Base-by-base conservation (phyloP, 768 basidiomycete species). In the Leccinum aurantiacum region DNA sequence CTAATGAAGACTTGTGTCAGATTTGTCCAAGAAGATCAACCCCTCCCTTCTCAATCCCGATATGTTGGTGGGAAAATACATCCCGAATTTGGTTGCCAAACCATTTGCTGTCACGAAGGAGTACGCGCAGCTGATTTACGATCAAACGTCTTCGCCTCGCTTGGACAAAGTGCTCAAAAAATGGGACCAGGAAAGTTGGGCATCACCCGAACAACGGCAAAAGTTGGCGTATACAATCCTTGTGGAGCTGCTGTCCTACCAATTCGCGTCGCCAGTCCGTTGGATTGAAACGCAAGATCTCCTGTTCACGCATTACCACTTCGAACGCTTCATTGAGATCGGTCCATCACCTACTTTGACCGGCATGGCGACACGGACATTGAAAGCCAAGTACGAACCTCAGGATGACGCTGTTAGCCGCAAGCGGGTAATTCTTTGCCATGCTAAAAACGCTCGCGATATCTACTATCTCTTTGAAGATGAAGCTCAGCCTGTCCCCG, bases 241-340 rank as follows among this genome's bases (percentile, higher is more conserved):
- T 59, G 95, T 98, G 62, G 97, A 99, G 72, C 85, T 98, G 50
- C 82, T 99, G 53, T 93, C 97, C 14, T 99, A 99, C 71, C 97
- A 99, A 73, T 98, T 96, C 67, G 95, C 96, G 0, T 98, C 96
- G 1, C 95, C 97, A 7, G 96, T 99, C 19, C 90, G 95, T 53
- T 99, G 97, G 97, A 99, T 99, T 68, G 92, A 98, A 78, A 99
- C 96, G 0, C 97, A 99, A 72, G 97, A 99, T 69, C 83, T 91
- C 25, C 83, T 99, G 58, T 99, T 99, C 80, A 83, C 81, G 10
- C 75, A 86, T 9, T 97, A 86, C 80, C 80, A 81, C 49, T 97
- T 97, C 69, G 96, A 98, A 75, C 88, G 97, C 15, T 82, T 98
- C 68, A 89, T 99, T 67, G 97, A 99, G 73, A 79, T 99, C 55